Base-by-base conservation (phyloP, 768 basidiomycete genomes). In the Lactifluus rugatus region DNA sequence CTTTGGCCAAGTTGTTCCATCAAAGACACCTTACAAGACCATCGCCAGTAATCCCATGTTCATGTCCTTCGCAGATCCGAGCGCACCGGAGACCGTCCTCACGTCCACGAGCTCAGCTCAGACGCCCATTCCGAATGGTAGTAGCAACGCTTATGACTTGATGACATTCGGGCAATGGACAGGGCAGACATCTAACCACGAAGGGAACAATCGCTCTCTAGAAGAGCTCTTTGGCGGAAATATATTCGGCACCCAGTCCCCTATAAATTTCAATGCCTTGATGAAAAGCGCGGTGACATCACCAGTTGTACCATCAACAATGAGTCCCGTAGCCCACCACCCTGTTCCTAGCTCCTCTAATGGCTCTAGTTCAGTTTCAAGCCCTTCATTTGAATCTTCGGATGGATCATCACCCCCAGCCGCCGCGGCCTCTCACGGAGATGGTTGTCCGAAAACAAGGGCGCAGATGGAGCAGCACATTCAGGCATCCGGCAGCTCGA, bases 11-110 rank as follows among this genome's bases (percentile, higher is more conserved):
- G 65, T 69, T 17, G 68, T 76, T 31, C 69, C 76, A 1, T 70
- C 74, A 16, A 73, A 73, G 34, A 73, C 76, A 6, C 78, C 82
- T 1, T 90, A 81, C 70, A 90, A 85, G 57, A 89, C 87, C 11
- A 84, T 93, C 57, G 89, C 89, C 50, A 83, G 78, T 71, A 91
- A 91, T 62, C 89, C 90, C 1, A 77, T 83, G 72, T 91, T 86
- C 75, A 89, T 87, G 75, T 88, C 89, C n/a, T 86, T 86, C 67
- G 80, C 84, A 9, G 75, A 75, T 53, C 71, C 75, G 10, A 66
- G 62, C 21, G 63, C 64, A 37, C 58, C 57, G 26, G 70, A 70
- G 54, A 59, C 61, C 37, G 51, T 63, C 49, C 51, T 57, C 61
- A 42, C 62, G 52, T 41, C 56, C 14, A 65, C 56, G 36, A 44